Conservation (phyloP, 2,329 filamentous ascomycete genomes). For the Colletotrichum graminicola region DNA sequence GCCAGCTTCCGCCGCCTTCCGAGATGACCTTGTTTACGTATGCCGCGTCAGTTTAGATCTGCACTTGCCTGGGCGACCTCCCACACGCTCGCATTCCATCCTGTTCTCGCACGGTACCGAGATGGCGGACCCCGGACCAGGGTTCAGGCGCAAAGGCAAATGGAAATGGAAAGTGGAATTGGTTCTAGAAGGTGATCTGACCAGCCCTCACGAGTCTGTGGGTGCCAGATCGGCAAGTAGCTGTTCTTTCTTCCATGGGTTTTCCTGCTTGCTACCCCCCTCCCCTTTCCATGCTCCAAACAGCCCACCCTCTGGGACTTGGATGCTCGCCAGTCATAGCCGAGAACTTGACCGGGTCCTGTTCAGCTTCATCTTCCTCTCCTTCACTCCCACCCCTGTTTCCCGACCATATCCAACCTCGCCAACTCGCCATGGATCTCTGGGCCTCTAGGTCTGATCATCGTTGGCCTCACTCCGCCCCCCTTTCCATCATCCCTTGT, state of each 20-base stretch:
- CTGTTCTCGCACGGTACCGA: slow-evolving; percentile 1
- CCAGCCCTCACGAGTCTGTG: slow-evolving; percentile 21
- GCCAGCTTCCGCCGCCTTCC: not conserved
- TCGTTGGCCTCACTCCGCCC: slow-evolving; percentile 39
- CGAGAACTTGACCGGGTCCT: not conserved
- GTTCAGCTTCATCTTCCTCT: slow-evolving; percentile 8
- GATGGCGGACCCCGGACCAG: slow-evolving; percentile 7
- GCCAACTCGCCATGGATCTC: slow-evolving; percentile 24
- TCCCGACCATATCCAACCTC: slow-evolving; percentile 29
- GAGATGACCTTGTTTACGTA: not conserved
- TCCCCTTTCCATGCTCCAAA: slow-evolving; percentile 13
- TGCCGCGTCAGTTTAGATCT: not conserved
- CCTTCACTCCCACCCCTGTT: slow-evolving; percentile 15
- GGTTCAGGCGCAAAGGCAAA: slow-evolving; percentile 9
- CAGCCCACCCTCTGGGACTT: slow-evolving; percentile 12
- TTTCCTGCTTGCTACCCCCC: slow-evolving; percentile 12
- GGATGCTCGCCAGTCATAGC: slow-evolving; percentile 26
- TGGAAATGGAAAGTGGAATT: slow-evolving; percentile 13
- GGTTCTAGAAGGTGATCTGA: slow-evolving; percentile 35
- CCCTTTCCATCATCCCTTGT: slow-evolving; percentile 6
- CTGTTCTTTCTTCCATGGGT: not conserved
- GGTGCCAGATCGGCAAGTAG: slow-evolving; percentile 23
- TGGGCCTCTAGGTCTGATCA: slow-evolving; percentile 25
- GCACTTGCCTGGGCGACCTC: slow-evolving; percentile 1
- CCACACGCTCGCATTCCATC: slow-evolving; percentile 4